Base-by-base conservation (phyloP, 2,329 filamentous ascomycete species). In the Aspergillus uvarum region DNA sequence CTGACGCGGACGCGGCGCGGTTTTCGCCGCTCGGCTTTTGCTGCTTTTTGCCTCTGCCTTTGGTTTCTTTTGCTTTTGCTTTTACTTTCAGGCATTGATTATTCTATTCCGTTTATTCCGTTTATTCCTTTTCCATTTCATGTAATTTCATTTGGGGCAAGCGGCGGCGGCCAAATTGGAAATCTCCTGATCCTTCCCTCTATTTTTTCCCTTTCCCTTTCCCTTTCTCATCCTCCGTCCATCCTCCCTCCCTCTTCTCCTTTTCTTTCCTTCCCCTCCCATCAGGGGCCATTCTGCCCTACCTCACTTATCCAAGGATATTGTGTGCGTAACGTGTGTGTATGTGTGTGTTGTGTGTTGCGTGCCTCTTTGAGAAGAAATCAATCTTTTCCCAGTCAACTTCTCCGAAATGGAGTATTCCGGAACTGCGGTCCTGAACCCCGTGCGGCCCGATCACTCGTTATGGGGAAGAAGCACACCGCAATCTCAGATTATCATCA, bases 1-100 rank as follows among this genome's bases (percentile, higher is more conserved):
- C 56, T 53, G 47, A 48, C 58, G 58, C 58, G 58, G 51, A 56
- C 58, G 58, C 52, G 53, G 58, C 53, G 58, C 58, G 58, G 58
- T 31, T 42, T 35, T 35, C 32, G 32, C 53, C 32, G 47, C 47
- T 48, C 38, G 38, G 24, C 11, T 35, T 21, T 48, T 47, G 24
- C 42, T 24, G 21, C 22, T 19, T 47, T 47, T n/a, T 42, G 14
- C n/a, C 32, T 11, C 11, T 35, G 32, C 12, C 6, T n/a, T 31
- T 50, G 47, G 48, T 44, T 57, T 49, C 42, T 29, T 32, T 5
- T 52, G 47, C 51, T 44, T 58, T 51, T 52, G 48, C 47, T 49
- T 47, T 59, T 47, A 44, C 47, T 31, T 44, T 47, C 42, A 4
- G 38, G n/a, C 44, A 31, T 42, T 51, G 14, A 26, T 21, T 21